Conservation (phyloP, 192 early-diverging fungal species). For the Backusella psychrophila region DNA sequence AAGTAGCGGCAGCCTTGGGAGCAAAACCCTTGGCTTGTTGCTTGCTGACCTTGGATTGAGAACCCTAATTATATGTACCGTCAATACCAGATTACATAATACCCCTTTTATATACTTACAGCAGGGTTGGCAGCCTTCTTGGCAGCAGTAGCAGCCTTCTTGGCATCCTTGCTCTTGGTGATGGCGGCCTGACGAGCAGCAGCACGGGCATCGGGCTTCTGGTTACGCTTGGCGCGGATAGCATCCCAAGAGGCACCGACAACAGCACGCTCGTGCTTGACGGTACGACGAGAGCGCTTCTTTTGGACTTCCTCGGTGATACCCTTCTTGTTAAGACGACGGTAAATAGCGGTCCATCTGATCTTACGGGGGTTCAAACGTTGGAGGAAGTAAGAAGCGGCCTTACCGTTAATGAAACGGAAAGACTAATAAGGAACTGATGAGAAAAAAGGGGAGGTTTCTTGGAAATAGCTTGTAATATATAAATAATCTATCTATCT, state of each 20-base stretch:
- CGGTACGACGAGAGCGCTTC: too few relatives aligned
- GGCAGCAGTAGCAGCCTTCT: conserved; percentile 83
- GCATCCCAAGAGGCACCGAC: conserved; percentile 93
- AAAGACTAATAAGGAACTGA: conserved; percentile 51
- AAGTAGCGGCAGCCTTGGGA: conserved; percentile 74
- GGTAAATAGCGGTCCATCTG: conserved; percentile 94
- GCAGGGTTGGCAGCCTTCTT: conserved; percentile 59
- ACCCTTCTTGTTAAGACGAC: conserved; percentile 99
- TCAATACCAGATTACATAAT: neutral
- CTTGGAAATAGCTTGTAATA: neutral
- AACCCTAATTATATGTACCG: neutral
- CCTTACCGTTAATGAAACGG: conserved; percentile 97
- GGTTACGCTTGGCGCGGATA: conserved; percentile 95
- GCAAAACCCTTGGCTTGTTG: conserved; percentile 79
- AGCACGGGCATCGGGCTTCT: conserved; percentile 92
- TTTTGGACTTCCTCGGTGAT: conserved; percentile 94
- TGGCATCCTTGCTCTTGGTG: conserved; percentile 85
- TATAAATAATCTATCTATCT: neutral
- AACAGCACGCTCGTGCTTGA: conserved; percentile 88
- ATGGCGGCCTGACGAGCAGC: conserved; percentile 84
- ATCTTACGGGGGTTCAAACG: conserved; percentile 96
- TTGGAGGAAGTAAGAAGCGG: conserved; percentile 95
- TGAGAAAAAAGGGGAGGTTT: conserved; percentile 19
- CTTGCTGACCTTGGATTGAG: conserved; percentile 67
- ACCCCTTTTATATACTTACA: neutral